Evolutionary conservation across 1,139 yeast genomes (phyloP).

Genomic region (Scheffersomyces segobiensis): DNA sequence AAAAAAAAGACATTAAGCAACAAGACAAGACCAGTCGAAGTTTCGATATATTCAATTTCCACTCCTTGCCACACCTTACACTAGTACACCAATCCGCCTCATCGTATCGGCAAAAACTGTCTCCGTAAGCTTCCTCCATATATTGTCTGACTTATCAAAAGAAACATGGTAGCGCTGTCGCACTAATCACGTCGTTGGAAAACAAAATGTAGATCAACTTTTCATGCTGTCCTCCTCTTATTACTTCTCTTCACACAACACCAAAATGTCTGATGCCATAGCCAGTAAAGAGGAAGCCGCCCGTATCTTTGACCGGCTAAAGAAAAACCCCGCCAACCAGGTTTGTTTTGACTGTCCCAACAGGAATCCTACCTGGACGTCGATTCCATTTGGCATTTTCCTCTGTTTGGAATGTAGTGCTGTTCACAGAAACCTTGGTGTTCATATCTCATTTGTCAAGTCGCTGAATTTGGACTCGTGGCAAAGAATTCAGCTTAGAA

Average conservation of each 20-base stretch:
- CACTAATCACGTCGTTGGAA: not conserved
- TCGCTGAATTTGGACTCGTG: constrained; percentile 88
- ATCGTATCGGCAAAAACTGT: not conserved
- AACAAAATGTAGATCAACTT: not conserved
- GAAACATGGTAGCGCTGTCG: not conserved
- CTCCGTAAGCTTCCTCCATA: not conserved
- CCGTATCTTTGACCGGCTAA: constrained; percentile 57
- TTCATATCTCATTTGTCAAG: constrained; percentile 64
- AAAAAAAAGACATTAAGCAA: too few species aligned
- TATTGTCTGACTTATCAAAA: not conserved
- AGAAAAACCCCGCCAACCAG: constrained; percentile 71
- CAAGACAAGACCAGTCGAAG: too few species aligned
- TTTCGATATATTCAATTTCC: too few species aligned
- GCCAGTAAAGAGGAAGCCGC: constrained; percentile 66
- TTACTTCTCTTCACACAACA: not conserved
- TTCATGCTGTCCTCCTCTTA: not conserved
- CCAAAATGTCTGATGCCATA: constrained; percentile 14
- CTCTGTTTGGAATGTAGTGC: constrained; percentile 52
- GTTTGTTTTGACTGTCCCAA: constrained; percentile 70
- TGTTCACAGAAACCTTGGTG: constrained; percentile 51
- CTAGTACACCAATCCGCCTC: not conserved
- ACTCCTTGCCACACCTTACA: too few species aligned
- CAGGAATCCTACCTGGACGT: constrained; percentile 54
- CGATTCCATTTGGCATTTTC: constrained; percentile 50
- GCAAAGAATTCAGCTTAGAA: constrained; percentile 84